These are phyloP conservation scores for Fusarium graminum DNA, from an alignment of 2,329 filamentous ascomycete species.

Conservation along the genomic window DNA sequence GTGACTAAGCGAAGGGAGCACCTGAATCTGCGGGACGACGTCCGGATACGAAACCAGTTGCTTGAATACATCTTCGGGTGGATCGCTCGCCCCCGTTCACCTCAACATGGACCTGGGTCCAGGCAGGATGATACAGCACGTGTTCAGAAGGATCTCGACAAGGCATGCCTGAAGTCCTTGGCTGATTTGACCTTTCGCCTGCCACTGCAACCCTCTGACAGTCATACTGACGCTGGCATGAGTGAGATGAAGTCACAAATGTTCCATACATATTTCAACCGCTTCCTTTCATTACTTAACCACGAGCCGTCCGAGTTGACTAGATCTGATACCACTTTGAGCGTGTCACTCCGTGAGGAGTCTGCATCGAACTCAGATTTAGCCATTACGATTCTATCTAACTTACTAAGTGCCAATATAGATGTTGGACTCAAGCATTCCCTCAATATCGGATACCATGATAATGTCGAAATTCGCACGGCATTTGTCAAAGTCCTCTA, in stretches of 20 bases:
- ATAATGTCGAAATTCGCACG: slow-evolving; percentile 76
- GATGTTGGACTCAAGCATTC: slow-evolving; percentile 79
- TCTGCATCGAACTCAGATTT: slow-evolving; percentile 69
- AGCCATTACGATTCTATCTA: slow-evolving; percentile 76
- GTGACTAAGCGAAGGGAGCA: slow-evolving; percentile 76
- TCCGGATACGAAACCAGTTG: slow-evolving; percentile 76
- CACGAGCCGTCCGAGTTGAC: slow-evolving; percentile 63
- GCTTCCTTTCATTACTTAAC: slow-evolving; percentile 75
- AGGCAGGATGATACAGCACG: slow-evolving; percentile 69
- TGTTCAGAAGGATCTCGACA: slow-evolving; percentile 74
- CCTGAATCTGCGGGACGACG: slow-evolving; percentile 75
- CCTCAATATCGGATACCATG: slow-evolving; percentile 77
- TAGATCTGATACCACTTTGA: slow-evolving; percentile 47
- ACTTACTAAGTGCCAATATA: slow-evolving; percentile 77
- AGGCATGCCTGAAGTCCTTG: slow-evolving; percentile 73
- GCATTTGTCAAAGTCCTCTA: slow-evolving; percentile 78
- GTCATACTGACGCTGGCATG: slow-evolving; percentile 73
- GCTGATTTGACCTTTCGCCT: slow-evolving; percentile 75
- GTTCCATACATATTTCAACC: slow-evolving; percentile 79
- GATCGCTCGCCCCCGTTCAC: slow-evolving; percentile 72
- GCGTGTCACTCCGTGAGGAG: slow-evolving; percentile 64
- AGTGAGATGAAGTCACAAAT: slow-evolving; percentile 78
- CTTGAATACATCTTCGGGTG: slow-evolving; percentile 77
- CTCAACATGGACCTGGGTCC: slow-evolving; percentile 56
- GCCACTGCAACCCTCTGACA: slow-evolving; percentile 74